A percentile compares a stretch with the other conserved stretches of the same genome.
Conservation (phyloP, 169 alveolate genomes). For the Plasmodium billcollinsi region DNA sequence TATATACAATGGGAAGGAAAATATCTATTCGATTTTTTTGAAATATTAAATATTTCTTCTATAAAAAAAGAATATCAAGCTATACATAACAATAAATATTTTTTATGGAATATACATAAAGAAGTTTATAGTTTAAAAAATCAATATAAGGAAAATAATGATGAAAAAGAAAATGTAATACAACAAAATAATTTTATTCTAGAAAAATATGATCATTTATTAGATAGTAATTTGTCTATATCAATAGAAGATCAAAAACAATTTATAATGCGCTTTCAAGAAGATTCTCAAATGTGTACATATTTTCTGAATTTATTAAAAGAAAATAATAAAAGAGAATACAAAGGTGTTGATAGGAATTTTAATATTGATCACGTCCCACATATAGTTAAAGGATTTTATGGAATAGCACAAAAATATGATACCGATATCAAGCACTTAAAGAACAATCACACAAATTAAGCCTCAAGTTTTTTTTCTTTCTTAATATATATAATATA, state of each 20-base stretch:
- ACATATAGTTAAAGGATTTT: constrained; percentile 26
- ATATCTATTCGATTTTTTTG: constrained; percentile 76
- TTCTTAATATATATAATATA: no score
- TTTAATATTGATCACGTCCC: constrained; percentile 31
- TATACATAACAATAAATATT: constrained; percentile 25
- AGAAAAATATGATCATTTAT: constrained; percentile 36
- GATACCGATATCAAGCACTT: constrained; percentile 38
- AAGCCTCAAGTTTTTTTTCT: no score
- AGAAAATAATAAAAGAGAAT: constrained; percentile 53
- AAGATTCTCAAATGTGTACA: constrained; percentile 51
- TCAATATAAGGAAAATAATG: background rate
- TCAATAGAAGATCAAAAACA: constrained; percentile 45
- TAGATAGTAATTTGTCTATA: constrained; percentile 19
- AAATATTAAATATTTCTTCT: constrained; percentile 29
- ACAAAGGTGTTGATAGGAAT: constrained; percentile 63
- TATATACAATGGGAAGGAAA: constrained; percentile 79
- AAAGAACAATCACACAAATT: background rate
- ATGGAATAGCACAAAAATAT: constrained; percentile 71
- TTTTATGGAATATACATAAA: constrained; percentile 6
- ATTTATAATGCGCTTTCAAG: constrained; percentile 49
- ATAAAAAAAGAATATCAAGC: constrained; percentile 8
- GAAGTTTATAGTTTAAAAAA: constrained; percentile 12
- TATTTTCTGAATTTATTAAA: constrained; percentile 36
- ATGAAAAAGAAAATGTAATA: background rate
- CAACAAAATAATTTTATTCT: background rate